Conservation (phyloP, 1,284 basidiomycete genomes). For the Fereydounia khargensis region DNA sequence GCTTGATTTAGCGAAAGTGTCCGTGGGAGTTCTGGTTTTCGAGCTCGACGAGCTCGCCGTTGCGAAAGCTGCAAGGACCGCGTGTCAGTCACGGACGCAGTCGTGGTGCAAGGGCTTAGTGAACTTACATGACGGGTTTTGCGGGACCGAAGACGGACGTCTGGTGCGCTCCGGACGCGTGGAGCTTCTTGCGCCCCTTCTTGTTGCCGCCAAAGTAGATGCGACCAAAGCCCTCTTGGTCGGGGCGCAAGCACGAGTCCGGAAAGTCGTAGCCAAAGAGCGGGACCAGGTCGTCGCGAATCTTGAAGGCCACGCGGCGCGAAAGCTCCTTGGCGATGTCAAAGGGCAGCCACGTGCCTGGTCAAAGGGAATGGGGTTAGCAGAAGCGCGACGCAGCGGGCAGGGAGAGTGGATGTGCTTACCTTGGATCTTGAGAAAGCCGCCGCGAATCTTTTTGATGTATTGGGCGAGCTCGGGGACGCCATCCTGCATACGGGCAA, state of each 20-base stretch:
- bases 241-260: conserved; percentile 21
- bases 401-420: background rate
- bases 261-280: conserved; percentile 38
- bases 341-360: conserved; percentile 34
- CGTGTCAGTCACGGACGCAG: too few species aligned
- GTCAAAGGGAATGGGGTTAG: background rate
- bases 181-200: background rate
- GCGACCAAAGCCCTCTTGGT: conserved; percentile 29
- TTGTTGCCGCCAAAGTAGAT: background rate
- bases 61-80: too few species aligned
- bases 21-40: too few species aligned
- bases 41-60: too few species aligned
- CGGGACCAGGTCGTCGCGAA: conserved; percentile 32
- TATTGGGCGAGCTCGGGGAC: conserved; percentile 24
- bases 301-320: conserved; percentile 33
- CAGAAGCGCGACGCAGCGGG: background rate
- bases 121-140: too few species aligned
- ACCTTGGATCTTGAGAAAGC: conserved; percentile 40
- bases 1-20: too few species aligned
- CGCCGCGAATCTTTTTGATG: conserved; percentile 38
- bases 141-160: too few species aligned
- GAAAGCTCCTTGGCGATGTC: conserved; percentile 33
- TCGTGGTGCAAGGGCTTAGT: too few species aligned
- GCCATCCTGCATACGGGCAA: conserved; percentile 19
- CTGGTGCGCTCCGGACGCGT: too few species aligned